These are phyloP conservation scores for Amphirosellinia nigrospora DNA, from an alignment of 495 filamentous ascomycete genomes.

Conservation along the genomic window DNA sequence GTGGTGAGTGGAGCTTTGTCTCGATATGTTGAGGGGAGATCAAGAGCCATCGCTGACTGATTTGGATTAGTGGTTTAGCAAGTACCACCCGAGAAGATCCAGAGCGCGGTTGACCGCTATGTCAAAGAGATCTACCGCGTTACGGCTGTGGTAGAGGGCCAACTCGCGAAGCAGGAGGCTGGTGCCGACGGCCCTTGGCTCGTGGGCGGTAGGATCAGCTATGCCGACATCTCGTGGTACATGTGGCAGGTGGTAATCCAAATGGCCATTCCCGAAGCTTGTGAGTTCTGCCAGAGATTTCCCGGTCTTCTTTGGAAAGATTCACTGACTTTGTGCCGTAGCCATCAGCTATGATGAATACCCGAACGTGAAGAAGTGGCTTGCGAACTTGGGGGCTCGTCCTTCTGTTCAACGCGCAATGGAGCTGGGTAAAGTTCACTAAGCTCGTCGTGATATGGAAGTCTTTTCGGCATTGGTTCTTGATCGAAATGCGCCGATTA, in stretches of 20 bases:
- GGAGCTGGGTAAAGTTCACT: neutral
- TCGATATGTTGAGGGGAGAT: neutral
- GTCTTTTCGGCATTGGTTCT: neutral
- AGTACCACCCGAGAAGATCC: slow-evolving; percentile 62
- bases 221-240: slow-evolving; percentile 64
- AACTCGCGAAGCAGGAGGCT: slow-evolving; percentile 53
- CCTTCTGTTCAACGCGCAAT: slow-evolving; percentile 44
- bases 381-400: slow-evolving; percentile 40
- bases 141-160: slow-evolving; percentile 59
- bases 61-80: slow-evolving; percentile 44
- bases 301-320: neutral
- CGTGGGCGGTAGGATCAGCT: slow-evolving; percentile 62
- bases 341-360: slow-evolving; percentile 27
- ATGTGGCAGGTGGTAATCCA: slow-evolving; percentile 52
- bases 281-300: slow-evolving; percentile 1
- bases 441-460: neutral
- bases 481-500: neutral
- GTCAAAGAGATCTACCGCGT: slow-evolving; percentile 65
- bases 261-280: slow-evolving; percentile 5
- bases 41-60: neutral
- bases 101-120: slow-evolving; percentile 65
- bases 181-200: slow-evolving; percentile 55
- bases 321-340: slow-evolving; percentile 2
- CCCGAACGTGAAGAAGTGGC: slow-evolving; percentile 44
- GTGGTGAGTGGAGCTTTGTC: slow-evolving; percentile 16